Percentiles rank a stretch among this genome's conserved stretches.
Conservation (phyloP, 169 alveolate species). For the Eimeria necatrix region DNA sequence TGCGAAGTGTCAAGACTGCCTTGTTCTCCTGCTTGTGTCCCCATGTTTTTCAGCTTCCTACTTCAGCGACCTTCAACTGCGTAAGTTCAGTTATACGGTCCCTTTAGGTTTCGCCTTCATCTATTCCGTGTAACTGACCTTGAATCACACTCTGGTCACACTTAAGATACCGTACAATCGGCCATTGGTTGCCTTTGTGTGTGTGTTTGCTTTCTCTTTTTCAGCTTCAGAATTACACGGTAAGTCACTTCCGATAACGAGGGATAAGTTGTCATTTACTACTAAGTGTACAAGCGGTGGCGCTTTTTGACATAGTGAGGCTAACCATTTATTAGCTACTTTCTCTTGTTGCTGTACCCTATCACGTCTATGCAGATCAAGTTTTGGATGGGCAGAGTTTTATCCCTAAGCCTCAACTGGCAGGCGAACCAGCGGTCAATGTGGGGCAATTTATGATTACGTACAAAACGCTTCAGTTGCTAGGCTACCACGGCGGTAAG, state of each 20-base stretch:
- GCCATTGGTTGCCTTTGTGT: background rate
- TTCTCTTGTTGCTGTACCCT: too few relatives aligned
- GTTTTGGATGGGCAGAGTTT: background rate
- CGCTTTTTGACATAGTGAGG: too few relatives aligned
- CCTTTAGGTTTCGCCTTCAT: too few relatives aligned
- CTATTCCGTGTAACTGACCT: too few relatives aligned
- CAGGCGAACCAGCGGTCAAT: background rate
- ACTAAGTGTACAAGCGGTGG: too few relatives aligned
- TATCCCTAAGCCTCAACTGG: background rate
- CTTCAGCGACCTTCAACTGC: background rate
- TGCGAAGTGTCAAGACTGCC: too few relatives aligned
- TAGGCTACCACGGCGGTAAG: constrained; percentile 25
- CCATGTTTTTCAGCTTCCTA: background rate
- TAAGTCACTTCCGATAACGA: background rate
- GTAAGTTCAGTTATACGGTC: background rate
- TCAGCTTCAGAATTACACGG: background rate
- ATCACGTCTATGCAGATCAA: background rate
- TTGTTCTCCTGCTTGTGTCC: too few relatives aligned
- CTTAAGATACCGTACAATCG: too few relatives aligned
- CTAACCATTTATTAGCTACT: too few relatives aligned
- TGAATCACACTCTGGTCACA: too few relatives aligned
- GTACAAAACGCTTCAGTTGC: background rate
- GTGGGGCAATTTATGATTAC: background rate
- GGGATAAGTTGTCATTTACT: too few relatives aligned
- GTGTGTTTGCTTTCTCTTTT: background rate